Evolutionary conservation across 257 asterid genomes (phyloP), one percentile per base, ranked within the genome.

Genomic region (Nyctanthes arbortristis): DNA sequence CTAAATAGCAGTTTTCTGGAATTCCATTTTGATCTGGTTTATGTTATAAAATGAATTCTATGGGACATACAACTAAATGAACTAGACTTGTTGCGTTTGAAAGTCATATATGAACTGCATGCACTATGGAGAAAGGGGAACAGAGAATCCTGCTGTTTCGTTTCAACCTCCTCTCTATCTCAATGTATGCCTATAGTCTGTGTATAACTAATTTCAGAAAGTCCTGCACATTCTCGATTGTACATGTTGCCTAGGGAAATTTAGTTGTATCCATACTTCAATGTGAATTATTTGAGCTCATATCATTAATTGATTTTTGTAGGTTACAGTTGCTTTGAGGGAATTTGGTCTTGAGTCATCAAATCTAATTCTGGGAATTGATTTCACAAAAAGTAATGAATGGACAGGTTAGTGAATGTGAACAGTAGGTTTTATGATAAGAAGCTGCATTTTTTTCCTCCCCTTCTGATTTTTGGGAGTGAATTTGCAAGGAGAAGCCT

Each of bases 291-390:
- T 40, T 33, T 68, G 45, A 31, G 65, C 33, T 43, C n/a, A 63
- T 68, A 77, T 33, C 59, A 65, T 37, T 29, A 7, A 33, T 75
- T 63, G 64, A 36, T 69, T 75, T 74, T 75, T 73, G 37, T 88
- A 90, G 97, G 95, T 90, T 49, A 82, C 91, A 52, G 56, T 18
- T 28, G 95, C 96, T 63, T 72, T 90, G 81, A 83, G 86, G 71
- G 97, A 90, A 80, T 71, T 84, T 63, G 96, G 97, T 47, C 80
- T 90, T 31, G 97, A 90, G 82, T 90, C 97, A n/a, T 90, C 97
- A 70, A 90, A 90, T 80, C 79, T 90, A 62, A 90, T 90, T 75
- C 61, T 90, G 16, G 97, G 97, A 25, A 80, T 90, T 77, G 97
- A 90, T 82, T 88, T 90, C 75, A 90, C 95, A 29, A 90, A 90